A percentile compares a stretch with the other conserved stretches of the same genome.
Evolutionary conservation across 1,139 yeast species (phyloP).

Genomic region (Magnusiomyces magnusii): DNA sequence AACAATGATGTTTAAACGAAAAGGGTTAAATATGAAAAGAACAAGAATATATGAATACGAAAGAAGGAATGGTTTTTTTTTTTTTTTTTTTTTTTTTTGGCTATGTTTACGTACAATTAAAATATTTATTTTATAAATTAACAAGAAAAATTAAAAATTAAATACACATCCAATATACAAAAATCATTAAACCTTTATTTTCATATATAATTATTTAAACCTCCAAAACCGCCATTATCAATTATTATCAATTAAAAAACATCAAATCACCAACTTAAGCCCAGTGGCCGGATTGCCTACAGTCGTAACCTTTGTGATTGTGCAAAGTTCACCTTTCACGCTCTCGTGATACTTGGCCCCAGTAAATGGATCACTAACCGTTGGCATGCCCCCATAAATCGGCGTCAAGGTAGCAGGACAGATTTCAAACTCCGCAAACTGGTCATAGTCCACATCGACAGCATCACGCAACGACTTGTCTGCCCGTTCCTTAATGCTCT

Average conservation of each 20-base stretch:
- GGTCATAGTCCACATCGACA: slow-evolving; percentile 85
- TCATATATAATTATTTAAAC: no score
- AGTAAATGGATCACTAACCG: slow-evolving; percentile 74
- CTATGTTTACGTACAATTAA: not conserved
- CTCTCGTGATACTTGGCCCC: slow-evolving; percentile 79
- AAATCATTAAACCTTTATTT: no score
- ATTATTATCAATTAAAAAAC: no score
- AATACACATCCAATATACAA: no score
- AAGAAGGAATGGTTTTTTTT: no score
- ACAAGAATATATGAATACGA: no score
- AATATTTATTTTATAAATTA: no score
- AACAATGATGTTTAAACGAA: slow-evolving; percentile 40
- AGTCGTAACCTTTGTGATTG: slow-evolving; percentile 64
- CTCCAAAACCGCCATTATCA: no score
- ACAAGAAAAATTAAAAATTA: no score
- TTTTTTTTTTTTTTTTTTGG: not conserved
- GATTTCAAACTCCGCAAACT: slow-evolving; percentile 81
- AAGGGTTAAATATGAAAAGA: no score
- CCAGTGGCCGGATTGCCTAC: slow-evolving; percentile 98
- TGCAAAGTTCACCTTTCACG: slow-evolving; percentile 72
- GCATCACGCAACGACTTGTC: slow-evolving; percentile 80
- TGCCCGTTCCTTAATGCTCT: slow-evolving; percentile 68
- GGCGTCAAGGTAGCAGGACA: slow-evolving; percentile 88
- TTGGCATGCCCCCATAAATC: slow-evolving; percentile 67
- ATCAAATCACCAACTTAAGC: slow-evolving; percentile 38